Evolutionary conservation across 495 filamentous ascomycete genomes (phyloP).

Genomic region (Neurospora sp.): DNA sequence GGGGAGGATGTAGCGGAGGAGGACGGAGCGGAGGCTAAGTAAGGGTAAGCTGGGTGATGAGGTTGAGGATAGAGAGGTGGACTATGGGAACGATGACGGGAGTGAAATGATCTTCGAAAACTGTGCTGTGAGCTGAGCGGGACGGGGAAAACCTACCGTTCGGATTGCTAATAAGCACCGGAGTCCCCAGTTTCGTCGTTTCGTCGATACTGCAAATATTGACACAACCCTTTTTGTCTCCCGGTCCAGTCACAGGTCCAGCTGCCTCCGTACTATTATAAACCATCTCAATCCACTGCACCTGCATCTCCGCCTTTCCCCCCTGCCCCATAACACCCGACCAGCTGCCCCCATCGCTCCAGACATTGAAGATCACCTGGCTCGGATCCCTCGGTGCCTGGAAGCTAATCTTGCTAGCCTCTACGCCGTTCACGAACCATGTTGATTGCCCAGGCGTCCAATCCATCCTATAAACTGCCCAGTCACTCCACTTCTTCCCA

Average conservation of each 20-base stretch:
- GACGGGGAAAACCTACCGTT: constrained; percentile 3
- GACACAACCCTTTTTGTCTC: constrained; percentile 19
- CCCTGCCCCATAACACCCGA: constrained; percentile 56
- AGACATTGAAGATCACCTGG: constrained; percentile 58
- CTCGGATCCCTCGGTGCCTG: constrained; percentile 51
- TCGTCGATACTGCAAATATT: constrained; percentile 44
- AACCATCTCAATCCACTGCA: constrained; percentile 66
- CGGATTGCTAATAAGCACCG: constrained; percentile 18
- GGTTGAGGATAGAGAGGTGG: neutral
- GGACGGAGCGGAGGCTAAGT: neutral
- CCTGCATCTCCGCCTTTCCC: constrained; percentile 49
- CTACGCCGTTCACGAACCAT: constrained; percentile 56
- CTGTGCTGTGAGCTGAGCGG: neutral
- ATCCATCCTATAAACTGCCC: constrained; percentile 63
- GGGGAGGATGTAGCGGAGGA: neutral
- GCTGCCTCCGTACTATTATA: constrained; percentile 46
- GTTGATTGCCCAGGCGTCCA: constrained; percentile 50
- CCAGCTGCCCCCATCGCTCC: constrained; percentile 68
- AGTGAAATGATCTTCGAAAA: neutral
- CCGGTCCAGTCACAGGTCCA: neutral
- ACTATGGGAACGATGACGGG: neutral
- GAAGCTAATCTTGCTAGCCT: constrained; percentile 49
- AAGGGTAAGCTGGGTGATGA: neutral
- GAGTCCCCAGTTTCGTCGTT: constrained; percentile 27
- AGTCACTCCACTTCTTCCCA: constrained; percentile 48